Evolutionary conservation across 306 rosid species (phyloP).

Genomic region (Senna tora): DNA sequence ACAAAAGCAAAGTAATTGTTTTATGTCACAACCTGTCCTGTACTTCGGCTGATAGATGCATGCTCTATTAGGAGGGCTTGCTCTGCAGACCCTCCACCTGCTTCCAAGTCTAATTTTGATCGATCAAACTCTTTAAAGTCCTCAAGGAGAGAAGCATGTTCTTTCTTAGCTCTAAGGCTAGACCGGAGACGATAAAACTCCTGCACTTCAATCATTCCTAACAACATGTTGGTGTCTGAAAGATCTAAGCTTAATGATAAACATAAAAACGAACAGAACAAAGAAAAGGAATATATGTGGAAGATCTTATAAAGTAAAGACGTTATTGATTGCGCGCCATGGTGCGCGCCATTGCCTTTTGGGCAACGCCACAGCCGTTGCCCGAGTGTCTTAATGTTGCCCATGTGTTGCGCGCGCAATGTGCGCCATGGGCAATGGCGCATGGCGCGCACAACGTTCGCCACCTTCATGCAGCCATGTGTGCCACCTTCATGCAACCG

Average conservation of each 20-base stretch:
- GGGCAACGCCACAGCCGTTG: no score
- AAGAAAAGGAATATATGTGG: background rate
- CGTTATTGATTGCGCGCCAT: no score
- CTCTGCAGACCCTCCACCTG: slow-evolving; percentile 62
- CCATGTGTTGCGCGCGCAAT: no score
- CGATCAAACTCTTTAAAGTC: slow-evolving; percentile 96
- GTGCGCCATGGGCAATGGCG: no score
- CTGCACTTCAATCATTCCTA: slow-evolving; percentile 69
- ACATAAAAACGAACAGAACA: background rate
- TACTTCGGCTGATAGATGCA: slow-evolving; percentile 77
- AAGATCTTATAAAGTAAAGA: slow-evolving; percentile 25
- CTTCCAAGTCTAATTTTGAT: slow-evolving; percentile 84
- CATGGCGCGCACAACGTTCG: no score
- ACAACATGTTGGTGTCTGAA: slow-evolving; percentile 34
- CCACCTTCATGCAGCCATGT: no score
- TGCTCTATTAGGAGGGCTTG: slow-evolving; percentile 77
- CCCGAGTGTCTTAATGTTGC: no score
- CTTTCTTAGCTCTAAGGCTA: slow-evolving; percentile 78
- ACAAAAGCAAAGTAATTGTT: slow-evolving; percentile 15
- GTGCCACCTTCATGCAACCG: no score
- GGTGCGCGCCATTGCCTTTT: no score
- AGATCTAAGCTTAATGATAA: slow-evolving; percentile 33
- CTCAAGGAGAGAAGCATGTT: slow-evolving; percentile 89
- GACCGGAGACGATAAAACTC: slow-evolving; percentile 92
- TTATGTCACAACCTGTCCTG: slow-evolving; percentile 74